Conservation (phyloP, 257 asterid genomes). For the Ballota nigra region DNA sequence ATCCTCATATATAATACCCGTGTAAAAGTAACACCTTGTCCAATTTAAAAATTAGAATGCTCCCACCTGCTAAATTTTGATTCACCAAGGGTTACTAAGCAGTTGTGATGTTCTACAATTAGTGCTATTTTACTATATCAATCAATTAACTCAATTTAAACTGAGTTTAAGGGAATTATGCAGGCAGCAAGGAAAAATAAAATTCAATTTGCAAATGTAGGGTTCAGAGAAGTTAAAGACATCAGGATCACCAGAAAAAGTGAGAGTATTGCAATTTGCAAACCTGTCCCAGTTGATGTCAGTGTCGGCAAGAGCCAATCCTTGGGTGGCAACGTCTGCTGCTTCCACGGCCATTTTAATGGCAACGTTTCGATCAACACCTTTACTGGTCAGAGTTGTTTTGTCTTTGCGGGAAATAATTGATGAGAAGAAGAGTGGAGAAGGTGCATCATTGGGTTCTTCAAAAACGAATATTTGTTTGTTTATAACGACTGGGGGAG, state of each 20-base stretch:
- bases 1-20: too few relatives aligned
- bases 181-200: background rate
- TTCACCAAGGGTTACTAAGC: too few relatives aligned
- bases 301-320: constrained; percentile 76
- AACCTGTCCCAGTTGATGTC: constrained; percentile 92
- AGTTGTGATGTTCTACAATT: background rate
- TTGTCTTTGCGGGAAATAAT: too few relatives aligned
- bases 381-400: too few relatives aligned
- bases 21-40: too few relatives aligned
- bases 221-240: background rate
- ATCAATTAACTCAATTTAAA: background rate
- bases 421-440: too few relatives aligned
- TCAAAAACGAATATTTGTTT: too few relatives aligned
- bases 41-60: too few relatives aligned
- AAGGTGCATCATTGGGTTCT: too few relatives aligned
- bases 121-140: too few relatives aligned
- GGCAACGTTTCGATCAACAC: background rate
- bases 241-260: background rate
- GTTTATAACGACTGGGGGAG: too few relatives aligned
- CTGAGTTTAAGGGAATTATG: background rate
- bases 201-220: background rate
- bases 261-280: background rate
- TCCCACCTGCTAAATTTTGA: background rate
- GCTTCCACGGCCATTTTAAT: constrained; percentile 43
- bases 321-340: constrained; percentile 40